Evolutionary conservation across 805 yeast species (phyloP).

Genomic region (Metschnikowia lunata): DNA sequence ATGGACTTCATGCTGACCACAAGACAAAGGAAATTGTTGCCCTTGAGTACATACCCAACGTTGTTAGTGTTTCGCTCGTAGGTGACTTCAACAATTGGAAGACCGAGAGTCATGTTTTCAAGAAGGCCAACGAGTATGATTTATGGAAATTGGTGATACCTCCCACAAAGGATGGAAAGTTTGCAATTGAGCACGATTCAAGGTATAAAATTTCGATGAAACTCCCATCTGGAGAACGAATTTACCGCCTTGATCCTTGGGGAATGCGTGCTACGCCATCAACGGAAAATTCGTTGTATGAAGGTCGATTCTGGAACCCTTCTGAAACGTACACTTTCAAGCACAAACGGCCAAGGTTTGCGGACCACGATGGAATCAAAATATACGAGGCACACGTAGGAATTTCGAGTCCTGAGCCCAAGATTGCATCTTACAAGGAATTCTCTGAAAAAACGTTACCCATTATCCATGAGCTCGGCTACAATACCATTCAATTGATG

Average conservation of each 20-base stretch:
- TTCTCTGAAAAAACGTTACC: slow-evolving; percentile 80
- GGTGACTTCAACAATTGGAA: slow-evolving; percentile 94
- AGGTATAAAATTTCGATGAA: slow-evolving; percentile 67
- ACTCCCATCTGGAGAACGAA: slow-evolving; percentile 59
- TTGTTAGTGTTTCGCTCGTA: slow-evolving; percentile 64
- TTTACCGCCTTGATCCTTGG: slow-evolving; percentile 91
- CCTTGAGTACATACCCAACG: slow-evolving; percentile 91
- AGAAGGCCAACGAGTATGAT: slow-evolving; percentile 59
- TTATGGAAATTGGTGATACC: slow-evolving; percentile 62
- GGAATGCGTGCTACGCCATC: slow-evolving; percentile 74
- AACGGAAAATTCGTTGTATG: slow-evolving; percentile 54
- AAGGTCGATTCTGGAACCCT: slow-evolving; percentile 94
- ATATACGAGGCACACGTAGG: slow-evolving; percentile 97
- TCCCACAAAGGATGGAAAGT: slow-evolving; percentile 43
- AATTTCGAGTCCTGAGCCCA: slow-evolving; percentile 86
- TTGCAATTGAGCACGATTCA: slow-evolving; percentile 77
- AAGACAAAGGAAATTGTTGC: slow-evolving; percentile 53
- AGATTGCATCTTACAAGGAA: slow-evolving; percentile 78
- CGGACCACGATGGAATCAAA: slow-evolving; percentile 45
- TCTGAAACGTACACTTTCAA: slow-evolving; percentile 48
- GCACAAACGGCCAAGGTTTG: slow-evolving; percentile 56
- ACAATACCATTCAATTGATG: slow-evolving; percentile 92
- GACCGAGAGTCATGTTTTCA: slow-evolving; percentile 49
- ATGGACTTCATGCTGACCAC: slow-evolving; percentile 68
- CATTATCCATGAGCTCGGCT: slow-evolving; percentile 78